Evolutionary conservation across 805 yeast genomes (phyloP).

Genomic region (Nakazawaea sp.): DNA sequence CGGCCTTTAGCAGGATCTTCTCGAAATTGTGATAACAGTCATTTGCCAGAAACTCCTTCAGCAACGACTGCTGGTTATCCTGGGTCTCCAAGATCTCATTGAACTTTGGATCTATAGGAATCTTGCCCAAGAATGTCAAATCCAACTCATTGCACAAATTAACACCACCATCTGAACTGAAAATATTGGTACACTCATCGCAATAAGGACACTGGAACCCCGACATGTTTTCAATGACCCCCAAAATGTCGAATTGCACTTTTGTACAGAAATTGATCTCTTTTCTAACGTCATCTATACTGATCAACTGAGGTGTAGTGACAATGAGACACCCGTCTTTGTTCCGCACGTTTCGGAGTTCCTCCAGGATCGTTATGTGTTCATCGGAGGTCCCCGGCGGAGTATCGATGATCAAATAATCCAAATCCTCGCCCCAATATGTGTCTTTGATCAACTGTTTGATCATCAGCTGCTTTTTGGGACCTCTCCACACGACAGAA

Average conservation of each 20-base stretch:
- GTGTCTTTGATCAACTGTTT: constrained; percentile 89
- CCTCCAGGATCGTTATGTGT: constrained; percentile 95
- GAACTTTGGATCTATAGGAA: constrained; percentile 92
- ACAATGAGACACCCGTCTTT: constrained; percentile 94
- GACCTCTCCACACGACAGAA: constrained; percentile 97
- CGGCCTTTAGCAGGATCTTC: constrained; percentile 27
- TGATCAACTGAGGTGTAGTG: constrained; percentile 92
- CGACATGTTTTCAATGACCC: constrained; percentile 93
- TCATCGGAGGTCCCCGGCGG: constrained; percentile 99
- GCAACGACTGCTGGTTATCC: constrained; percentile 27
- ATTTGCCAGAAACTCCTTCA: constrained; percentile 29
- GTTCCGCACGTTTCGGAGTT: constrained; percentile 52
- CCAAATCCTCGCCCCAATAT: constrained; percentile 75
- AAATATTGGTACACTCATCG: constrained; percentile 85
- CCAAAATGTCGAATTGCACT: constrained; percentile 73
- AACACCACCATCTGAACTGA: constrained; percentile 90
- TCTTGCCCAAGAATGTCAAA: constrained; percentile 71
- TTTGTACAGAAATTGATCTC: constrained; percentile 89
- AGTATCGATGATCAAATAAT: constrained; percentile 84
- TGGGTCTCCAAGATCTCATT: constrained; percentile 80
- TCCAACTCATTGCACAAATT: constrained; percentile 54
- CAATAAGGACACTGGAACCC: constrained; percentile 96
- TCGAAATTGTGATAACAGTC: constrained; percentile 37
- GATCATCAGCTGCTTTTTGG: constrained; percentile 96
- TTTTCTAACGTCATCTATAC: constrained; percentile 89